Percentiles rank a stretch among this genome's conserved stretches.
These are phyloP conservation scores for Podaxis mareebaensis DNA, from an alignment of 768 basidiomycete genomes.

Conservation along the genomic window DNA sequence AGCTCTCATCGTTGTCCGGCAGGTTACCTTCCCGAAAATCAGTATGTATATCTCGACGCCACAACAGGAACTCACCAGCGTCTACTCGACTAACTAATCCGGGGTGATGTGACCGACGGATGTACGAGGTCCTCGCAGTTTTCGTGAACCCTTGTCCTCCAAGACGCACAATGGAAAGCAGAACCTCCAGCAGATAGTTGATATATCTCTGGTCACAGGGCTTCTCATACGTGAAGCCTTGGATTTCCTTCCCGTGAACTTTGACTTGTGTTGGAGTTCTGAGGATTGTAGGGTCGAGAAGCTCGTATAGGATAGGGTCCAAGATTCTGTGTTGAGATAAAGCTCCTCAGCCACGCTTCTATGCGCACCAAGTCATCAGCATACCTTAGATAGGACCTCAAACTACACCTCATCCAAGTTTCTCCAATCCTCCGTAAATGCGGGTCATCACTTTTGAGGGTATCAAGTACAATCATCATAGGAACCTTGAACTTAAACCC, in stretches of 20 bases:
- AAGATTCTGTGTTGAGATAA: slow-evolving; percentile 58
- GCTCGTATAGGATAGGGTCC: slow-evolving; percentile 81
- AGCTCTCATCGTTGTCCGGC: slow-evolving; percentile 57
- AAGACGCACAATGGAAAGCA: slow-evolving; percentile 78
- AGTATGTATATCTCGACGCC: neutral
- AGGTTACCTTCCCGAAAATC: slow-evolving; percentile 32
- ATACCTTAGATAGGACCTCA: slow-evolving; percentile 90
- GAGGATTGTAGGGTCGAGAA: slow-evolving; percentile 69
- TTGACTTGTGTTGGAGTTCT: slow-evolving; percentile 49
- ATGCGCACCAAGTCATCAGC: slow-evolving; percentile 15
- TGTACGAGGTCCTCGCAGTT: slow-evolving; percentile 60
- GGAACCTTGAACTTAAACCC: slow-evolving; percentile 85
- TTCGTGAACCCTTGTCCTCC: slow-evolving; percentile 89
- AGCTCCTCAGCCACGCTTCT: neutral
- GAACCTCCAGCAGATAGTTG: slow-evolving; percentile 72
- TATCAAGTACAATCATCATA: slow-evolving; percentile 85
- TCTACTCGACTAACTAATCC: slow-evolving; percentile 64
- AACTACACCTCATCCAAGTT: slow-evolving; percentile 95
- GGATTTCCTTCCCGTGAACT: slow-evolving; percentile 65
- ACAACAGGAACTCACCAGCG: slow-evolving; percentile 41
- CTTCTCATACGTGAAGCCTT: slow-evolving; percentile 66
- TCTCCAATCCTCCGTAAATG: slow-evolving; percentile 78
- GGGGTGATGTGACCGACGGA: slow-evolving; percentile 66
- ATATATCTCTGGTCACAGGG: slow-evolving; percentile 77
- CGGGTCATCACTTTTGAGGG: slow-evolving; percentile 76